Percentiles rank a stretch among this genome's conserved stretches.
phyloP scores from a whole-genome alignment of 345 rosid species.

The Eucalyptus virginea region DNA sequence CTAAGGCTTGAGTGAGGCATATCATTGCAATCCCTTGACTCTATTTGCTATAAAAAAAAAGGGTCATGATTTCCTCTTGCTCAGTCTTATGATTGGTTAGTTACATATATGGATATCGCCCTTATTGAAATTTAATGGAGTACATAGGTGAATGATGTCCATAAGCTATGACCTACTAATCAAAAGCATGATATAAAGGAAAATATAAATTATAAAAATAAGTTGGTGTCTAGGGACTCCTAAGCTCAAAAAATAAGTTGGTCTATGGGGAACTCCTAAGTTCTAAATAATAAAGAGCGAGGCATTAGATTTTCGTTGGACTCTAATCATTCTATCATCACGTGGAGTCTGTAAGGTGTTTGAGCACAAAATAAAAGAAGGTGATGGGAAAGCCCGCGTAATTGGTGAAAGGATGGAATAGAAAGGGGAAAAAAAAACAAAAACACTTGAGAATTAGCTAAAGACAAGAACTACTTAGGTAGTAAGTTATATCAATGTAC shows the following conservation, averaged over 20 bases:
- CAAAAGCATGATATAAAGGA: neutral
- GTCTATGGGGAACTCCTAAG: neutral
- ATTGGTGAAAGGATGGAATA: no score
- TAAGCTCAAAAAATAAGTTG: neutral
- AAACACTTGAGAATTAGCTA: neutral
- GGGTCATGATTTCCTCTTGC: neutral
- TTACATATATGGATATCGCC: neutral
- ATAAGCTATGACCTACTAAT: neutral
- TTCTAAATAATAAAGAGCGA: neutral
- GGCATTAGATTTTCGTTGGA: neutral
- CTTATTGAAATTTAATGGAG: neutral
- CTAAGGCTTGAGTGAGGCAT: neutral
- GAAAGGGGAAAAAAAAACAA: neutral
- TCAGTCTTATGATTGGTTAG: neutral
- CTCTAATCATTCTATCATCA: neutral
- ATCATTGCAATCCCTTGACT: neutral
- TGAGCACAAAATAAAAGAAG: no score
- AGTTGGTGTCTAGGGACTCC: neutral
- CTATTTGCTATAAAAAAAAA: neutral
- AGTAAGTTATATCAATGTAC: neutral
- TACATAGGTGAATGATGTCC: neutral
- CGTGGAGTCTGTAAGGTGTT: no score
- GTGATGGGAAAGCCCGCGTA: no score
- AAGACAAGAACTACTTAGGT: neutral
- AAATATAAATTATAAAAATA: no score